Percentiles rank a stretch among this genome's conserved stretches.
phyloP scores from a whole-genome alignment of 345 rosid species.

The Sonneratia caseolaris region DNA sequence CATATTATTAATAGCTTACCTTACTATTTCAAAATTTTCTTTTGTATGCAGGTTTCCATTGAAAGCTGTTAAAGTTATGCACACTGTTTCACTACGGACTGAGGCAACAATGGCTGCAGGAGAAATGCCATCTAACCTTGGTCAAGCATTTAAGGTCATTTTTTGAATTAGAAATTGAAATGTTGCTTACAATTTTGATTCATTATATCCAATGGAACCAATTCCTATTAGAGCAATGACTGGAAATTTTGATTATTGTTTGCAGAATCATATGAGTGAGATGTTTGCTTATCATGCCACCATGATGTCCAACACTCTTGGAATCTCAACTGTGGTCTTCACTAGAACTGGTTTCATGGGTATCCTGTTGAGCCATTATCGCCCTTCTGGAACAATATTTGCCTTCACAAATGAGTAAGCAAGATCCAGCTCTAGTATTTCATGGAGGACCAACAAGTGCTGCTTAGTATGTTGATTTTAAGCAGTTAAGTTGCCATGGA shows the following conservation, averaged over 20 bases:
- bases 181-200: constrained; percentile 2
- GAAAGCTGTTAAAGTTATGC: constrained; percentile 99
- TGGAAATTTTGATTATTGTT: constrained; percentile 9
- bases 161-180: not conserved
- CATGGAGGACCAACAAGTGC: not conserved
- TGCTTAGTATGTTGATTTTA: not conserved
- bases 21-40: not conserved
- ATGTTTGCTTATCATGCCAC: constrained; percentile 99
- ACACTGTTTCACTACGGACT: constrained; percentile 82
- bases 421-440: constrained; percentile 6
- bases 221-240: constrained; percentile 12
- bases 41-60: constrained; percentile 54
- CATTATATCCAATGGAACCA: not conserved
- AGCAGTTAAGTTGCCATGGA: not conserved
- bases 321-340: constrained; percentile 90
- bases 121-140: constrained; percentile 80
- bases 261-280: constrained; percentile 94
- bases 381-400: constrained; percentile 89
- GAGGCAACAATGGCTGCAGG: constrained; percentile 80
- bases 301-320: constrained; percentile 98
- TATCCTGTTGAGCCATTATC: constrained; percentile 82
- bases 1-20: not conserved
- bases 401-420: constrained; percentile 90
- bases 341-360: constrained; percentile 98
- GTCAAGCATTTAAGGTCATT: constrained; percentile 72